Conservation (phyloP, 1,284 basidiomycete species). For the Trichosporon asahii region DNA sequence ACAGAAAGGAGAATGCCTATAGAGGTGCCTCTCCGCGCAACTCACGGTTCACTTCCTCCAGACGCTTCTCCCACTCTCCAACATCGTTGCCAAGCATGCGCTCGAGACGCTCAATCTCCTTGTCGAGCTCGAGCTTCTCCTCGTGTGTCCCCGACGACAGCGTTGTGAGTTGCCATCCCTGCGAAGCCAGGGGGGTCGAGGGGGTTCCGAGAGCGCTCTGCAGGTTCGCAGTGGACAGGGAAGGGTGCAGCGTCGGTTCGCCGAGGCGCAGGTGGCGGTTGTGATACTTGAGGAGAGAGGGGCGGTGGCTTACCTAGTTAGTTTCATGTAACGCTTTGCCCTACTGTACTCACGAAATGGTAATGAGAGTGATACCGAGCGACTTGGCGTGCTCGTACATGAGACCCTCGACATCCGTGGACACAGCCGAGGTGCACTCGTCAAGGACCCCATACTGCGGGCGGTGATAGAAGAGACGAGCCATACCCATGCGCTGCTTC, state of each 20-base stretch:
- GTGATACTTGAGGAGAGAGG: constrained; percentile 57
- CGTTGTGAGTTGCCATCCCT: constrained; percentile 48
- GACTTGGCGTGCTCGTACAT: constrained; percentile 95
- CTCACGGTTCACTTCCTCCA: constrained; percentile 61
- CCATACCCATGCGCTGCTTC: constrained; percentile 80
- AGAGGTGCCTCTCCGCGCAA: constrained; percentile 30
- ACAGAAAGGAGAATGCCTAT: neutral
- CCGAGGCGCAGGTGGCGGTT: constrained; percentile 54
- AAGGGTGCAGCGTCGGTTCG: constrained; percentile 33
- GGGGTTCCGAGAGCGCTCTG: constrained; percentile 37
- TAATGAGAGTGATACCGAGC: constrained; percentile 89
- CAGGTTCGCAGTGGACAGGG: constrained; percentile 22
- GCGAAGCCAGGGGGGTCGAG: constrained; percentile 31
- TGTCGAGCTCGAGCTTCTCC: constrained; percentile 53
- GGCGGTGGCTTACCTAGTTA: constrained; percentile 57
- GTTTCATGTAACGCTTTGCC: too few species aligned
- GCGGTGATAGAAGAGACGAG: constrained; percentile 48
- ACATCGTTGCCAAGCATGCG: constrained; percentile 59
- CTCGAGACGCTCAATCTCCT: constrained; percentile 47
- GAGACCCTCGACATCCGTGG: constrained; percentile 88
- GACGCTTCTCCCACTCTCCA: constrained; percentile 60
- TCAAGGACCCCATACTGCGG: constrained; percentile 53
- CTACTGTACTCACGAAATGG: constrained; percentile 67
- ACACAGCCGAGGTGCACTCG: constrained; percentile 94
- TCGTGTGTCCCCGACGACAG: constrained; percentile 35